Evolutionary conservation across 2,329 filamentous ascomycete species (phyloP).

Genomic region (Sarocladiaceae sp.): DNA sequence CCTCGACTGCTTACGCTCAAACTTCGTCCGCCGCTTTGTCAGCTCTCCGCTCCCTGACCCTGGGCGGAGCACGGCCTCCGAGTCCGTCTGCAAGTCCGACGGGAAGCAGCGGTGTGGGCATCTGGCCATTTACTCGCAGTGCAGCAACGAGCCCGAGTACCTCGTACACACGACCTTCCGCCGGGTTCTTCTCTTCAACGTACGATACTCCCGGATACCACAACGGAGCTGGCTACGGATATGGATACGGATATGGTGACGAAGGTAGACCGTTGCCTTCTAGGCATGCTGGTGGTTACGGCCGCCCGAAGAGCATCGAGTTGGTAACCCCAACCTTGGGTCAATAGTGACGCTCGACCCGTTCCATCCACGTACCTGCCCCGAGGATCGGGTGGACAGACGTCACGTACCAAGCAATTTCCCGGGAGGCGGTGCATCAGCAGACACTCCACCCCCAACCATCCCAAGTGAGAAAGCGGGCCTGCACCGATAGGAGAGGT

Average conservation of each 20-base stretch:
- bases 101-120: slow-evolving; percentile 30
- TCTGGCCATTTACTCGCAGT: slow-evolving; percentile 51
- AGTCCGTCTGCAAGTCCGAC: slow-evolving; percentile 53
- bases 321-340: slow-evolving; percentile 49
- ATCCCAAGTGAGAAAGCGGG: neutral
- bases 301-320: slow-evolving; percentile 59
- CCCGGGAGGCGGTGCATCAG: neutral
- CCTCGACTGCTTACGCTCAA: slow-evolving; percentile 25
- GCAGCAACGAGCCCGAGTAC: slow-evolving; percentile 47
- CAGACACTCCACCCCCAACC: neutral
- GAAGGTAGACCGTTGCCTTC: slow-evolving; percentile 54
- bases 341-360: neutral
- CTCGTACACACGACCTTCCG: slow-evolving; percentile 41
- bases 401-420: neutral
- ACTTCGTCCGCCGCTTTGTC: slow-evolving; percentile 49
- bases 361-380: neutral
- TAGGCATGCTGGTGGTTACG: slow-evolving; percentile 49
- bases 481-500: neutral
- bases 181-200: slow-evolving; percentile 45
- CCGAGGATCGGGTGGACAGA: neutral
- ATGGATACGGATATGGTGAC: slow-evolving; percentile 26
- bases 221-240: slow-evolving; percentile 33
- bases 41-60: slow-evolving; percentile 50
- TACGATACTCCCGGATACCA: slow-evolving; percentile 40
- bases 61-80: slow-evolving; percentile 36